Evolutionary conservation across 2,329 filamentous ascomycete species (phyloP), one percentile per base, ranked within the genome.

Genomic region (Neonectria ditissima): DNA sequence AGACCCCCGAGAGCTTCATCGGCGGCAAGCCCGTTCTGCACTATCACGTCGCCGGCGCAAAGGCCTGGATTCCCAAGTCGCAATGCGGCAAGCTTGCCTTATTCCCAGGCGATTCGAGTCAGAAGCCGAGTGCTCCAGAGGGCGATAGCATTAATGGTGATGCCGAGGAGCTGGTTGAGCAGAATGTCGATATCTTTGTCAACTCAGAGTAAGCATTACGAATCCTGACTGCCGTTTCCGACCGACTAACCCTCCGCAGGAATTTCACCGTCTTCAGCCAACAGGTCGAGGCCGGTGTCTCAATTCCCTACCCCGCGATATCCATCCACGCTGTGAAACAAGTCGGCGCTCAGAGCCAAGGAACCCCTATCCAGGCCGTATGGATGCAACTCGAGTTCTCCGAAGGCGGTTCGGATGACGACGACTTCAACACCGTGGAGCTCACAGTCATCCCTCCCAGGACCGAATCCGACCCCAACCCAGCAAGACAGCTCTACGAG

Each of bases 241-340:
- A 14, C 20, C 18, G 32, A 20, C 62, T 65, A 50, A 68, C 43
- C 10, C 56, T 3, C 13, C n/a, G 11, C 44, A 81, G 75, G 34
- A 73, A 71, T 69, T 82, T 94, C 59, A 88, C 83, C 14, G 77
- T 94, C 64, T 94, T 89, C 80, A 90, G 89, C 68, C 77, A 80
- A 13, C 76, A 83, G 4, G 84, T 82, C 13, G 81, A 83, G 37
- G 84, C 80, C 18, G 92, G 92, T 66, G 79, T 93, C 47, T 84
- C 87, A 43, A 91, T 94, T 68, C 88, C 91, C 0, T 95, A 94
- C 77, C 91, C 89, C 3, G 82, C 87, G 65, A 92, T 95, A 75
- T 89, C 89, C 22, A 88, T 94, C 16, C 92, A 94, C 75, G 92
- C 91, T 0, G 87, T 91, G 70, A 90, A 92, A 78, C 86, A 88